phyloP scores from a whole-genome alignment of 148 eudicot genomes.

The Pharnaceum exiguum region DNA sequence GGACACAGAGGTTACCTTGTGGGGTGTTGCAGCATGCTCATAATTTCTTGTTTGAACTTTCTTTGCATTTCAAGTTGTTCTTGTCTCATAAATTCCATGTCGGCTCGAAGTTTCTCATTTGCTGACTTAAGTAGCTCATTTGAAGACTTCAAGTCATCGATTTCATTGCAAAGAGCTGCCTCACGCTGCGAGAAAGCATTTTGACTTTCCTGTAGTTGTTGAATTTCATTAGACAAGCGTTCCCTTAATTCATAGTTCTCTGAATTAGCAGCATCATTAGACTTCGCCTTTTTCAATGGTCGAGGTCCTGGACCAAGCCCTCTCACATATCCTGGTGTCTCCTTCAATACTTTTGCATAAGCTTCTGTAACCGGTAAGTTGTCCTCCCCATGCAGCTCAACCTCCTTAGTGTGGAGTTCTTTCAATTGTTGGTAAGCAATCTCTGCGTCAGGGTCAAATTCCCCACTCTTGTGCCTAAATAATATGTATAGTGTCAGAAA shows the following conservation, averaged over 20 bases:
- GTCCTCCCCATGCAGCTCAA: background rate
- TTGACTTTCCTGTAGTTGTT: background rate
- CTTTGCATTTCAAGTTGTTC: too few species aligned
- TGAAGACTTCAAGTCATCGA: background rate
- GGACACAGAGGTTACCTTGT: too few species aligned
- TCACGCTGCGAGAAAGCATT: background rate
- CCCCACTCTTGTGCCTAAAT: too few species aligned
- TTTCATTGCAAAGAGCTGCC: background rate
- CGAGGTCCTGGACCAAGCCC: background rate
- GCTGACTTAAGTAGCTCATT: too few species aligned
- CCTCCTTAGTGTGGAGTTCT: background rate
- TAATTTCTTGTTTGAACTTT: too few species aligned
- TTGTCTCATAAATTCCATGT: too few species aligned
- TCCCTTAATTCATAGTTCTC: background rate
- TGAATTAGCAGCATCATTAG: background rate
- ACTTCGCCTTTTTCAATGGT: background rate
- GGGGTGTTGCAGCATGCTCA: too few species aligned
- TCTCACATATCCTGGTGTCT: background rate
- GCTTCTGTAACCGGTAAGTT: background rate
- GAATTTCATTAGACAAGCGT: background rate
- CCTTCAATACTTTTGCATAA: background rate
- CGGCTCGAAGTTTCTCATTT: too few species aligned
- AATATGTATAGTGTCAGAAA: too few species aligned
- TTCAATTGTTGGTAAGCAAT: background rate
- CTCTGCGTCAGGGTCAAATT: background rate